Evolutionary conservation across 768 basidiomycete genomes (phyloP).

Genomic region (Phaeotremella fagi): DNA sequence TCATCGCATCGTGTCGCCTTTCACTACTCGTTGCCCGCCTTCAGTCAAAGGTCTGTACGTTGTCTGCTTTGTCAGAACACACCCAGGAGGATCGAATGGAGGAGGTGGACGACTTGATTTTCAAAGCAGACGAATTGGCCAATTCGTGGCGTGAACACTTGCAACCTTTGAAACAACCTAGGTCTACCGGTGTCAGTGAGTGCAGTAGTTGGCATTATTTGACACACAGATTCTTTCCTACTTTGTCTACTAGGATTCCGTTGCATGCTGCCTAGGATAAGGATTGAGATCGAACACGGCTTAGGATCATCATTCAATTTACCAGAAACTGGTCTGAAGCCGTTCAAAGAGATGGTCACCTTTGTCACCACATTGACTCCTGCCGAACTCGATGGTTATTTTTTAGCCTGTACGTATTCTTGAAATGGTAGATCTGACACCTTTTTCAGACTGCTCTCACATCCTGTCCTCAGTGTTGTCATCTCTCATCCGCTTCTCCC

Average conservation of each 20-base stretch:
- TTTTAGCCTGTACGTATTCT: constrained; percentile 11
- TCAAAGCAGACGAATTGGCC: constrained; percentile 4
- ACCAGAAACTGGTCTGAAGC: constrained; percentile 1
- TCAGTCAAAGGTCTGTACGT: constrained; percentile 18
- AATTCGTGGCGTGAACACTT: constrained; percentile 10
- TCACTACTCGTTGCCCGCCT: constrained; percentile 15
- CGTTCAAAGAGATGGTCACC: constrained; percentile 14
- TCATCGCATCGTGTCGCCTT: constrained; percentile 21
- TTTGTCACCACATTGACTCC: constrained; percentile 10
- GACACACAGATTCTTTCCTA: constrained; percentile 14
- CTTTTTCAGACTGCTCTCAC: constrained; percentile 14
- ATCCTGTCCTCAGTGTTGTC: constrained; percentile 17
- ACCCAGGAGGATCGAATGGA: constrained; percentile 8
- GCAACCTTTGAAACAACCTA: not conserved
- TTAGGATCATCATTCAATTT: constrained; percentile 14
- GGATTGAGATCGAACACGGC: constrained; percentile 23
- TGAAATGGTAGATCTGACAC: not conserved
- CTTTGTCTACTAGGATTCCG: constrained; percentile 18
- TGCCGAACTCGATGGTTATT: constrained; percentile 21
- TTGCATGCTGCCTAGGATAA: constrained; percentile 22
- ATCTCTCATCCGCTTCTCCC: constrained; percentile 18
- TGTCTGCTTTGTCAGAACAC: constrained; percentile 7
- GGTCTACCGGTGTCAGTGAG: constrained; percentile 22
- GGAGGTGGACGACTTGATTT: constrained; percentile 8
- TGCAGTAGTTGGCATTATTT: not conserved